Conservation (phyloP, 805 yeast genomes). For the Metahyphopichia silvanorum region DNA sequence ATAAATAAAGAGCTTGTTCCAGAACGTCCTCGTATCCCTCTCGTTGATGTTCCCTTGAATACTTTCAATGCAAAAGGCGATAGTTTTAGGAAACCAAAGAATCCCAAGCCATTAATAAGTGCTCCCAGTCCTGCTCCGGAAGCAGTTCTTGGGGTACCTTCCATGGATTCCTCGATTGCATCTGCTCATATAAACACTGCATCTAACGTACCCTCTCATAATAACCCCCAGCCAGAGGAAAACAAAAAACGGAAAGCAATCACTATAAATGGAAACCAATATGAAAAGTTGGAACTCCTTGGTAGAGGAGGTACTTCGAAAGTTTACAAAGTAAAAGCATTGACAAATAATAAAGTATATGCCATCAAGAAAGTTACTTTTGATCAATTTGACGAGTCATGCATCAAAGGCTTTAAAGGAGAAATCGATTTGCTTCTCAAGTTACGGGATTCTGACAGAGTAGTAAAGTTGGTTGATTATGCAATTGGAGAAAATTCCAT, state of each 20-base stretch:
- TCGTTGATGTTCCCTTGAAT: background rate
- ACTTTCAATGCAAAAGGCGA: slow-evolving; percentile 9
- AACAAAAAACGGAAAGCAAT: slow-evolving; percentile 25
- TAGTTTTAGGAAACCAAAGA: slow-evolving; percentile 35
- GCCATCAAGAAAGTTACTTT: slow-evolving; percentile 82
- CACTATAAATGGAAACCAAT: slow-evolving; percentile 53
- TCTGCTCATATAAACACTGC: background rate
- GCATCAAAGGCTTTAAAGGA: slow-evolving; percentile 79
- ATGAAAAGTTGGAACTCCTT: slow-evolving; percentile 70
- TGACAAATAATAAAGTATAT: slow-evolving; percentile 50
- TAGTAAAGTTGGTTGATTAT: slow-evolving; percentile 74
- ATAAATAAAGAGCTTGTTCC: background rate
- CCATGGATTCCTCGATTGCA: too few relatives aligned
- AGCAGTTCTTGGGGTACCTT: too few relatives aligned
- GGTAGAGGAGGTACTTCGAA: slow-evolving; percentile 94
- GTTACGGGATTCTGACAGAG: slow-evolving; percentile 60
- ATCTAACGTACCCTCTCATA: background rate
- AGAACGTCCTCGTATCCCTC: background rate
- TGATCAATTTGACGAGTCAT: slow-evolving; percentile 74
- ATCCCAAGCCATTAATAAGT: too few relatives aligned
- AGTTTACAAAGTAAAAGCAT: slow-evolving; percentile 72
- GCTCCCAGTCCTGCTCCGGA: slow-evolving; percentile 3
- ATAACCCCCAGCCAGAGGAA: slow-evolving; percentile 11
- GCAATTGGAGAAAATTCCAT: slow-evolving; percentile 63
- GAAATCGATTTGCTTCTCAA: slow-evolving; percentile 75